A percentile compares a stretch with the other conserved stretches of the same genome.
phyloP scores from a whole-genome alignment of 768 basidiomycete species.

The Boletus eberwhitei region DNA sequence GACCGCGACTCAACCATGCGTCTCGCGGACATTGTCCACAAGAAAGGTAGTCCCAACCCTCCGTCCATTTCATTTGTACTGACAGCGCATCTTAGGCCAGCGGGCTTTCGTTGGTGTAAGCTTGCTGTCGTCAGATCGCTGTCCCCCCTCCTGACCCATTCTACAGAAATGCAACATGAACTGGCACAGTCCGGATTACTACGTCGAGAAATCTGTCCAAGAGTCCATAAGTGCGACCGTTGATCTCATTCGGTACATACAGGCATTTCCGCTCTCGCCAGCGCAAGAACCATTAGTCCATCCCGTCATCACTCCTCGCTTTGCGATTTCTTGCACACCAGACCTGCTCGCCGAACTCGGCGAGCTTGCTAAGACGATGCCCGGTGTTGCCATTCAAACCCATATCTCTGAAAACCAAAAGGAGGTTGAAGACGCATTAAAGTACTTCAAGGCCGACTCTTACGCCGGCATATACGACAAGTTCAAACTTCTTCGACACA shows the following conservation, averaged over 20 bases:
- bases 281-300: constrained; percentile 62
- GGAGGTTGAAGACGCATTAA: constrained; percentile 65
- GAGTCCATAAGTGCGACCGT: constrained; percentile 61
- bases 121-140: constrained; percentile 8
- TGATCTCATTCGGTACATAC: constrained; percentile 67
- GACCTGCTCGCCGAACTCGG: constrained; percentile 65
- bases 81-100: constrained; percentile 50
- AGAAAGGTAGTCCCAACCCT: constrained; percentile 43
- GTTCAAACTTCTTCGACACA: constrained; percentile 67
- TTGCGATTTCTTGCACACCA: constrained; percentile 84
- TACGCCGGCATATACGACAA: constrained; percentile 85
- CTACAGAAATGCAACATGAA: constrained; percentile 35
- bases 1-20: constrained; percentile 79
- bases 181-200: constrained; percentile 70
- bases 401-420: constrained; percentile 83
- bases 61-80: neutral
- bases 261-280: constrained; percentile 41
- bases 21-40: constrained; percentile 71
- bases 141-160: constrained; percentile 4
- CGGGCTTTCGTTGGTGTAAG: constrained; percentile 82
- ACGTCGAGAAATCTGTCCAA: constrained; percentile 60
- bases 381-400: constrained; percentile 78
- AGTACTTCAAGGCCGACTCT: constrained; percentile 62
- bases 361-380: constrained; percentile 52
- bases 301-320: constrained; percentile 93